Base-by-base conservation (phyloP, 257 asterid species). In the Penstemon davidsonii region DNA sequence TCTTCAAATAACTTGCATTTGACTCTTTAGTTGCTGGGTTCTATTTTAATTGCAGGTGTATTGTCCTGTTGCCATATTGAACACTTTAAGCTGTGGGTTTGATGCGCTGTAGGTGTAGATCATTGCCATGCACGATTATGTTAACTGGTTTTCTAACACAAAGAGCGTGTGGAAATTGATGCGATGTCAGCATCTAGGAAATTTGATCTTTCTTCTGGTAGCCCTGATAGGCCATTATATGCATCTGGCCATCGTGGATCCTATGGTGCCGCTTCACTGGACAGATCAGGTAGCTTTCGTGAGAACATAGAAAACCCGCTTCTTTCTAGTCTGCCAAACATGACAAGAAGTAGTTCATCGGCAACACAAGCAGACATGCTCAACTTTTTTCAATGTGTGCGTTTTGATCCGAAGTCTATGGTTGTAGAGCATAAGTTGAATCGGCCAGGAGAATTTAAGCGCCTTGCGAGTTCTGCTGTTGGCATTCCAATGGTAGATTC, bases 121-220 rank as follows among this genome's bases (percentile, higher is more conserved):
- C 78, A 78, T 75, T 86, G 96, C 88, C 92, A 87, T 89, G 96
- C 88, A 75, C 84, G 53, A 72, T 86, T 73, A 88, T 87, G 91
- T 83, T 82, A 77, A 78, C 82, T 76, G 84, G 82, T 73, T 81
- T 77, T 70, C 75, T 73, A 78, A 82, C 85, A 83, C 82, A 64
- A 85, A 79, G 71, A 70, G 81, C 53, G 80, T 73, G 81, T 77
- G 86, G 83, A 77, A 79, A 73, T 82, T 83, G 88, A 83, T 84
- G 87, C 92, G 59, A 92, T 92, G 98, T 83, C 95, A 76, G 92
- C 95, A 76, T 86, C 95, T 77, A 84, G 89, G 82, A 92, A 89
- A 81, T 87, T 80, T 77, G 96, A 89, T 81, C 76, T 75, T 56
- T 80, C 96, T 83, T 87, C 95, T 66, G 81, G 83, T 81, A 89